Percentiles rank a stretch among this genome's conserved stretches.
phyloP scores from a whole-genome alignment of 768 basidiomycete genomes.

The Auriscalpium orientale region DNA sequence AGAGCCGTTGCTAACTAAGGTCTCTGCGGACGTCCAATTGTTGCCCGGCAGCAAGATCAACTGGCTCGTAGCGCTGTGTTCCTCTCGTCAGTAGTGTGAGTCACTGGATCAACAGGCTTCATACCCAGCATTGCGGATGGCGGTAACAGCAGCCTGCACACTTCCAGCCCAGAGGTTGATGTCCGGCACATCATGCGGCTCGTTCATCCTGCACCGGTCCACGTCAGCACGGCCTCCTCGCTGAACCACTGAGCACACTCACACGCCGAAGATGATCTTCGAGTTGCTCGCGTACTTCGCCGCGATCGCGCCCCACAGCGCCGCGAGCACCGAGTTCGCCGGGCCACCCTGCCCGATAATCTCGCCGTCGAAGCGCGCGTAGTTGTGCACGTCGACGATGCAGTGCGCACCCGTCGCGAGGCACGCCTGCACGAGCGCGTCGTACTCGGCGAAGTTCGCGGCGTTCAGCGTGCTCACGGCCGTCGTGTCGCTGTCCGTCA shows the following conservation, averaged over 20 bases:
- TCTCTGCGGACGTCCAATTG: constrained; percentile 45
- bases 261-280: constrained; percentile 44
- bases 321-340: constrained; percentile 43
- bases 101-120: not conserved
- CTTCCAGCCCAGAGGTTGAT: constrained; percentile 41
- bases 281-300: constrained; percentile 34
- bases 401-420: constrained; percentile 43
- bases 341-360: constrained; percentile 62
- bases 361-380: constrained; percentile 46
- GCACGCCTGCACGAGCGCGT: constrained; percentile 42
- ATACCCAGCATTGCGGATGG: constrained; percentile 48
- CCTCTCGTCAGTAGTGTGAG: not conserved
- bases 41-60: constrained; percentile 53
- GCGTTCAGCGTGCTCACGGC: constrained; percentile 30
- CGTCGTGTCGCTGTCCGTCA: constrained; percentile 30
- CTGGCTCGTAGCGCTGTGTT: constrained; percentile 40
- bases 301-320: constrained; percentile 46
- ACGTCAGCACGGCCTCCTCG: not conserved
- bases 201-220: constrained; percentile 43
- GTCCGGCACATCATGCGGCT: constrained; percentile 50
- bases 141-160: constrained; percentile 55
- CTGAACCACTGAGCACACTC: constrained; percentile 9
- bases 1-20: constrained; percentile 44
- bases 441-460: constrained; percentile 40
- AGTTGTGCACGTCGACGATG: constrained; percentile 55